phyloP scores from a whole-genome alignment of 495 filamentous ascomycete species.

The Ramalina intermedia region DNA sequence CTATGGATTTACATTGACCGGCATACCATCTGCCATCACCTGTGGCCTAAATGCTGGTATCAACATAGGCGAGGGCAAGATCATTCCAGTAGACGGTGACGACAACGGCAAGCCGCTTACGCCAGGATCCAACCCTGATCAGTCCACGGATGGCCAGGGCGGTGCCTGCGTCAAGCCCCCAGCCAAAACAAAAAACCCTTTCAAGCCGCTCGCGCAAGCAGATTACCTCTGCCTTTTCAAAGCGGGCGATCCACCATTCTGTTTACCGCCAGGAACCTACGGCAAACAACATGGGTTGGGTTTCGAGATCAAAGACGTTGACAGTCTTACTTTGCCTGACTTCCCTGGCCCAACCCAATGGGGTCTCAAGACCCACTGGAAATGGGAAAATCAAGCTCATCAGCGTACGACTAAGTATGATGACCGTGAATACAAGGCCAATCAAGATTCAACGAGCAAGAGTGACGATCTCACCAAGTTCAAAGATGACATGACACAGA shows the following conservation, averaged over 20 bases:
- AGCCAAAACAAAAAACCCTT: background rate
- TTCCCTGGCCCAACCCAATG: background rate
- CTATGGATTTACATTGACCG: background rate
- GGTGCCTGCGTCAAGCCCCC: background rate
- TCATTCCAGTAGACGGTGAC: background rate
- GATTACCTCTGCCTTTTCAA: slow-evolving; percentile 5
- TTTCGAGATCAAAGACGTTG: slow-evolving; percentile 7
- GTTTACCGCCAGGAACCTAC: slow-evolving; percentile 1
- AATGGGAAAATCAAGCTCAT: background rate
- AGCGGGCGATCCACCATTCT: background rate
- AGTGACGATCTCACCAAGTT: background rate
- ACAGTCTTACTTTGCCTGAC: background rate
- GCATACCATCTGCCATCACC: slow-evolving; percentile 3
- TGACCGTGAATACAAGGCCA: background rate
- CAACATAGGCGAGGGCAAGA: background rate
- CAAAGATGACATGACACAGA: background rate
- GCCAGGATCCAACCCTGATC: background rate
- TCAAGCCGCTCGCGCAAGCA: background rate
- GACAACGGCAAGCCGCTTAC: background rate
- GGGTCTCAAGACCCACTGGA: slow-evolving; percentile 1
- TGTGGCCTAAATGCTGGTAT: background rate
- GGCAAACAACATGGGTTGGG: slow-evolving; percentile 2
- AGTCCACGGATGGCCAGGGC: slow-evolving; percentile 4
- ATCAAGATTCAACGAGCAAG: background rate
- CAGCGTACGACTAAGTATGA: background rate